phyloP scores from a whole-genome alignment of 345 rosid species.

The Salix koriyanagi region DNA sequence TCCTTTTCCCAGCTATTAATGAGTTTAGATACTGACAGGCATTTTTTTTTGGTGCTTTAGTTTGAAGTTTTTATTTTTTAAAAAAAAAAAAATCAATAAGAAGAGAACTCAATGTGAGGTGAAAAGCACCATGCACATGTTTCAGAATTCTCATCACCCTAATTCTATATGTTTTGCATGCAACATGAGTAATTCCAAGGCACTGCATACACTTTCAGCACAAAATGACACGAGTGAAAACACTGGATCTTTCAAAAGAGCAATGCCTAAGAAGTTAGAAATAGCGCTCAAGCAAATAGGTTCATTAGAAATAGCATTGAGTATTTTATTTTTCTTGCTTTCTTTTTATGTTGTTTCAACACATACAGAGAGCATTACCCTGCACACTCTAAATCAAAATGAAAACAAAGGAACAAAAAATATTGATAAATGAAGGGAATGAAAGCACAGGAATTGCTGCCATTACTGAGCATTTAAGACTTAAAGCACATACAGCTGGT shows the following conservation, averaged over 20 bases:
- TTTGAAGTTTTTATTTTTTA: neutral
- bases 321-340: neutral
- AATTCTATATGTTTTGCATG: neutral
- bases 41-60: neutral
- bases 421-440: neutral
- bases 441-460: neutral
- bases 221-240: neutral
- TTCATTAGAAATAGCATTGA: neutral
- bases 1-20: neutral
- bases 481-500: constrained; percentile 62
- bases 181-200: neutral
- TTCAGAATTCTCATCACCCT: neutral
- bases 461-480: neutral
- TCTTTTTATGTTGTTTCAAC: neutral
- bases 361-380: neutral
- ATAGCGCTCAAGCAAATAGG: neutral
- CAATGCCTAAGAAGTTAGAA: neutral
- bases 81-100: neutral
- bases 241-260: neutral
- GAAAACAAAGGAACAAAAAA: neutral
- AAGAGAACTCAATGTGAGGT: neutral
- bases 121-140: neutral
- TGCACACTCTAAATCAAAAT: neutral
- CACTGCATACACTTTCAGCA: neutral
- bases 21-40: neutral